These are phyloP conservation scores for Trametes meyenii DNA, from an alignment of 768 basidiomycete genomes.

Conservation along the genomic window DNA sequence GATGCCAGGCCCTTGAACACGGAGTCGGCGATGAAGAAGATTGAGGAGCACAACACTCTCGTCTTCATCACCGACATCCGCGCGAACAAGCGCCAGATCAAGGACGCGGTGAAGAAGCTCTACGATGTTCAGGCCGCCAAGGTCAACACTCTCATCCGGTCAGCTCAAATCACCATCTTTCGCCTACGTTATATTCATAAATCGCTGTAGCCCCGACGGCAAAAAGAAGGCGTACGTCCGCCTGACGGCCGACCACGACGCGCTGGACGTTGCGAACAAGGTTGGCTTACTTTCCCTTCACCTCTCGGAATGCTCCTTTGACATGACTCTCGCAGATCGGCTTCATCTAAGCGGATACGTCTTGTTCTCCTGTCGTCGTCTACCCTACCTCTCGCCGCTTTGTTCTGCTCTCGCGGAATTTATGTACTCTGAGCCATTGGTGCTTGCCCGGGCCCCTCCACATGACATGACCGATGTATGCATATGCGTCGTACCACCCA, in stretches of 20 bases:
- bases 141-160: constrained; percentile 99
- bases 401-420: constrained; percentile 20
- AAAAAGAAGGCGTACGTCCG: constrained; percentile 99
- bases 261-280: constrained; percentile 97
- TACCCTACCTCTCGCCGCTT: constrained; percentile 17
- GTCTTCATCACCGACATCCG: constrained; percentile 97
- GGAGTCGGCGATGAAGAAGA: constrained; percentile 99
- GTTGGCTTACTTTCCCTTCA: constrained; percentile 41
- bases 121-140: constrained; percentile 97
- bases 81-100: constrained; percentile 98
- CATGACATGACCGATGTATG: constrained; percentile 25
- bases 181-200: not conserved
- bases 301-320: not conserved
- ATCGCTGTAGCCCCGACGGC: constrained; percentile 79
- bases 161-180: constrained; percentile 29
- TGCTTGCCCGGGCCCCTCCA: constrained; percentile 16
- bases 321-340: constrained; percentile 63
- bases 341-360: constrained; percentile 68
- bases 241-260: constrained; percentile 93
- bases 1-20: constrained; percentile 79
- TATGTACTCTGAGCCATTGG: constrained; percentile 26
- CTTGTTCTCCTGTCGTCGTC: constrained; percentile 15
- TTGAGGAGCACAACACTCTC: constrained; percentile 99
- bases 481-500: constrained; percentile 20
- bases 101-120: constrained; percentile 98